phyloP scores from a whole-genome alignment of 2,329 filamentous ascomycete genomes.

The Cladobotryum mycophilum region DNA sequence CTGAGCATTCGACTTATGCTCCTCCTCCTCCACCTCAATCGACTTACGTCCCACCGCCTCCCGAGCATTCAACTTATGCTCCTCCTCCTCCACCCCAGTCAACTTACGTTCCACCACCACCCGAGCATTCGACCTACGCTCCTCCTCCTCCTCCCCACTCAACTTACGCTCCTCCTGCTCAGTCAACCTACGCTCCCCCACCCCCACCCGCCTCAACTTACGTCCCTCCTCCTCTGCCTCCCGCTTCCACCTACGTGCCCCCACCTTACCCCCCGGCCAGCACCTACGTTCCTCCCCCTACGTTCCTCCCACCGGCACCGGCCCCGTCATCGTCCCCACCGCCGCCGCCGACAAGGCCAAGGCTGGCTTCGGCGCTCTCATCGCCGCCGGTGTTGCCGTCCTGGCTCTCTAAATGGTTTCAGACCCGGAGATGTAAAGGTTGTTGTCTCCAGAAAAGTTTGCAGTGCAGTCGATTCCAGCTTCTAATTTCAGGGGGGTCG shows the following conservation, averaged over 20 bases:
- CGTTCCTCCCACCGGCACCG: constrained; percentile 7
- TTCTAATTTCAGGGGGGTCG: constrained; percentile 3
- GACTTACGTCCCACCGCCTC: not conserved
- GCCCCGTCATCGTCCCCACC: constrained; percentile 24
- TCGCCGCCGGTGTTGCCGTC: constrained; percentile 33
- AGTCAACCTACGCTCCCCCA: not conserved
- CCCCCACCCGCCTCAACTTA: constrained; percentile 9
- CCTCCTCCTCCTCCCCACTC: not conserved
- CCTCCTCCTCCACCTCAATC: too few species aligned
- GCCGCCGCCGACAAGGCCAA: constrained; percentile 32
- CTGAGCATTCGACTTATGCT: too few species aligned
- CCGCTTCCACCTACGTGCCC: constrained; percentile 5
- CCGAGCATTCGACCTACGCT: too few species aligned
- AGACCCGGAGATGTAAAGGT: too few species aligned
- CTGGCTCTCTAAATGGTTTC: constrained; percentile 27
- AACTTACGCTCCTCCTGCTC: too few species aligned
- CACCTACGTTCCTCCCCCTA: constrained; percentile 7
- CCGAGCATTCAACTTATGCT: constrained; percentile 1
- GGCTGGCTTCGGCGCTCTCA: constrained; percentile 30
- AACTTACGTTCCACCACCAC: too few species aligned
- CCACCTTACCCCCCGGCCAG: constrained; percentile 3
- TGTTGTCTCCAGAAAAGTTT: not conserved
- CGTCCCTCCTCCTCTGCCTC: constrained; percentile 11
- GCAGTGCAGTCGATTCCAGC: not conserved
- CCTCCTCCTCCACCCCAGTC: not conserved